phyloP scores from a whole-genome alignment of 2,329 filamentous ascomycete species.

The Aspergillus arachidicola region DNA sequence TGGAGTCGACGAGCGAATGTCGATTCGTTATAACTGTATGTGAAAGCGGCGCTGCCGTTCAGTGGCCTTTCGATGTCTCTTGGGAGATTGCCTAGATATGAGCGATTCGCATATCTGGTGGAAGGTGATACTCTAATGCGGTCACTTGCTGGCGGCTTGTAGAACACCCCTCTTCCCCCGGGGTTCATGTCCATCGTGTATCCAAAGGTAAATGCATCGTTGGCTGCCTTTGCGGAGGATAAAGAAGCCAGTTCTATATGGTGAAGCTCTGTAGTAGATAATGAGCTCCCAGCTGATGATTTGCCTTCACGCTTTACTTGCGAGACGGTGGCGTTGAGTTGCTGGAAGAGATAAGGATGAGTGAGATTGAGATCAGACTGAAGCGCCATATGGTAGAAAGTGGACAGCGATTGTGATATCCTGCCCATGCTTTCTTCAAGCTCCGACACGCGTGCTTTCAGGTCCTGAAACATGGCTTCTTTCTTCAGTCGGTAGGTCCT shows the following conservation, averaged over 20 bases:
- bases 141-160: not conserved
- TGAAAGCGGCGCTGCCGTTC: constrained; percentile 29
- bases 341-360: constrained; percentile 7
- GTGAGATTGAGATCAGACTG: constrained; percentile 12
- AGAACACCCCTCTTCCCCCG: not conserved
- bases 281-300: not conserved
- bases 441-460: constrained; percentile 70
- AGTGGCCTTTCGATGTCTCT: not conserved
- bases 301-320: not conserved
- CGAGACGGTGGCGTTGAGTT: constrained; percentile 1
- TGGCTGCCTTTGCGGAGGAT: not conserved
- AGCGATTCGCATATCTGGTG: not conserved
- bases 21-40: constrained; percentile 64
- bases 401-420: not conserved
- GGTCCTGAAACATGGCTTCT: constrained; percentile 73
- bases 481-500: constrained; percentile 83
- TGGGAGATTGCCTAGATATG: not conserved
- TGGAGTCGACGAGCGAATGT: constrained; percentile 74
- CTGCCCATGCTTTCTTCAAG: constrained; percentile 55
- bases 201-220: not conserved
- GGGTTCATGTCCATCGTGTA: not conserved
- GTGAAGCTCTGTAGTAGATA: not conserved
- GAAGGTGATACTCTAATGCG: not conserved
- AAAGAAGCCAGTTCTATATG: not conserved
- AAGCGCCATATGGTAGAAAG: constrained; percentile 2